Conservation (phyloP, 2,329 filamentous ascomycete species). For the Phyllosticta citribraziliensis region DNA sequence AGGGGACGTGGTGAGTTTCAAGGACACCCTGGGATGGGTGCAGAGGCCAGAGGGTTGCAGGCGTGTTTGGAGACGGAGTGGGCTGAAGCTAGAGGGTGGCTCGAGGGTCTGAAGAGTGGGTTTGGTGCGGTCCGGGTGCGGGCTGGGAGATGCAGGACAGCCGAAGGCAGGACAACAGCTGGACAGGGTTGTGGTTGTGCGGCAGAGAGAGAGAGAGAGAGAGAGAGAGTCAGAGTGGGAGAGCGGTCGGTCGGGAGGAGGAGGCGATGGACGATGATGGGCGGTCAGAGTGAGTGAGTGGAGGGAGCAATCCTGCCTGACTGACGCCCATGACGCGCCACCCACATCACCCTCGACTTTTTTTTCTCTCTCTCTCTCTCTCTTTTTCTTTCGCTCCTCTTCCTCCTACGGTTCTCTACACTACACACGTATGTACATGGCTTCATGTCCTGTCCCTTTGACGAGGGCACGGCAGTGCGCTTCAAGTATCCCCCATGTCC, state of each 20-base stretch:
- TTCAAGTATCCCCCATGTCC: too few species aligned
- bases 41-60: background rate
- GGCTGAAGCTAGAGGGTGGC: background rate
- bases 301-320: background rate
- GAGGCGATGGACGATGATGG: background rate
- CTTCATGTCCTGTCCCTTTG: too few species aligned
- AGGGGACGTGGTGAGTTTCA: background rate
- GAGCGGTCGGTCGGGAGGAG: background rate
- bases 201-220: too few species aligned
- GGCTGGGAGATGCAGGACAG: background rate
- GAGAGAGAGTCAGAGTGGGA: background rate
- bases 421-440: too few species aligned
- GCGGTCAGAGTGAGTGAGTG: too few species aligned
- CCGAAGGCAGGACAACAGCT: background rate
- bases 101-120: background rate
- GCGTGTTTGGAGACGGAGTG: background rate
- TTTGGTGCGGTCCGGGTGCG: too few species aligned
- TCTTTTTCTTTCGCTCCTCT: too few species aligned
- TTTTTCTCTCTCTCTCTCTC: too few species aligned
- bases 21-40: background rate
- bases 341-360: too few species aligned
- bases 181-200: background rate
- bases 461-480: too few species aligned
- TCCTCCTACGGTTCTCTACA: background rate
- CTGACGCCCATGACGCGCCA: background rate